Base-by-base conservation (phyloP, 1,284 basidiomycete genomes). In the Athelia psychrophila region DNA sequence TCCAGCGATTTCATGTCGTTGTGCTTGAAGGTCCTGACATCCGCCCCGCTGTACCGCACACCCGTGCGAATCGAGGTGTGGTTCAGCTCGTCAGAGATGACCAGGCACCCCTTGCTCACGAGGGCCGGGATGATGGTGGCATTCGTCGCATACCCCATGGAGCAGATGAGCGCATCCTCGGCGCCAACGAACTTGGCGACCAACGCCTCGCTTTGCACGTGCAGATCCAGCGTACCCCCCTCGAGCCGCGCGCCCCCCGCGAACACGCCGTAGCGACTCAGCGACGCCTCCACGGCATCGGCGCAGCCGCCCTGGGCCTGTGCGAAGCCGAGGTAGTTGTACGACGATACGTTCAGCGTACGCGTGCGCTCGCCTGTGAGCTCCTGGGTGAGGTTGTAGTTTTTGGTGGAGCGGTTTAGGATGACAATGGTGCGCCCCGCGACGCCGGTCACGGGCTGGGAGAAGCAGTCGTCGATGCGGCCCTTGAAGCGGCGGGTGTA, bases 241-340 rank as follows among this genome's bases (percentile, higher is more conserved):
- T 95, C 92, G 27, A 94, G 79, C 44, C 95, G 83, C 12, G 88
- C 67, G 22, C 93, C 93, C 55, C 86, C 87, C 0, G 86, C 77
- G 15, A 86, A 84, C 30, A 97, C 74, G 36, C 95, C 95, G 64
- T 93, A 95, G 6, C 84, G 82, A 52, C 75, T 77, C 62, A 97
- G 81, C 12, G 77, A 74, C 58, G 89, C 87, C 64, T 95, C 93
- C 15, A 95, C 95, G 1, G 91, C 91, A 63, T 98, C 95, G 2
- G 96, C 91, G 64, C 95, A 98, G 10, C 91, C 91, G 24, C 97
- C 96, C 12, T 85, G 83, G 23, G 90, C 92, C 68, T 98, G 94
- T 1, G 96, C 96, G 65, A 99, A 99, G 5, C 97, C 96, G 61
- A 99, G 92, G 68, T 99, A 99, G 75, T 99, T 99, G 80, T 99